phyloP scores from a whole-genome alignment of 2,329 filamentous ascomycete species.

The Scolecobasidium constrictum region DNA sequence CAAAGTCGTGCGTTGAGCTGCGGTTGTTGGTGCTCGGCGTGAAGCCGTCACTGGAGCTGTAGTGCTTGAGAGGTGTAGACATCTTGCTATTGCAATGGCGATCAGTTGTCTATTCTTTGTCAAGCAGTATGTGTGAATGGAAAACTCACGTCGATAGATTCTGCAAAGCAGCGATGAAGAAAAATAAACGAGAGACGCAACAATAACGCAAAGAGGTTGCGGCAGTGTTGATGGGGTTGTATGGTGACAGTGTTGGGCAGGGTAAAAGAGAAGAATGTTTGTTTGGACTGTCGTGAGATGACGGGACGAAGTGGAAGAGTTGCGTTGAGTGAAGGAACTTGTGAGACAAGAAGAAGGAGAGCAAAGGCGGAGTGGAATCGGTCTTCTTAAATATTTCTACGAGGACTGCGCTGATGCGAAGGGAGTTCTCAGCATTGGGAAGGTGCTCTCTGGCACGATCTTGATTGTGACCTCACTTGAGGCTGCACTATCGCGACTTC shows the following conservation, averaged over 20 bases:
- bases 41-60: neutral
- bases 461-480: neutral
- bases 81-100: constrained; percentile 2
- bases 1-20: constrained; percentile 3
- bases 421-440: neutral
- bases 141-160: neutral
- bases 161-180: neutral
- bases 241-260: no score
- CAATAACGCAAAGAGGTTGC: neutral
- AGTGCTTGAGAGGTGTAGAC: constrained; percentile 6
- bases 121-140: neutral
- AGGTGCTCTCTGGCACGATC: neutral
- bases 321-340: no score
- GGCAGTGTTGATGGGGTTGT: neutral
- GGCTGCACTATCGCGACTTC: neutral
- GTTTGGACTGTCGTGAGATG: neutral
- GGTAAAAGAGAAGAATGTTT: neutral
- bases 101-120: no score
- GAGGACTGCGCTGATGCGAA: neutral
- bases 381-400: neutral
- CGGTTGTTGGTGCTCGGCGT: constrained; percentile 1
- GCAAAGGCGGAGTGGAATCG: neutral
- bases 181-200: neutral
- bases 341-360: neutral
- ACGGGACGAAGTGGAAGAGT: neutral